These are phyloP conservation scores for Podospora sp. DNA, from an alignment of 495 filamentous ascomycete species.

Conservation along the genomic window DNA sequence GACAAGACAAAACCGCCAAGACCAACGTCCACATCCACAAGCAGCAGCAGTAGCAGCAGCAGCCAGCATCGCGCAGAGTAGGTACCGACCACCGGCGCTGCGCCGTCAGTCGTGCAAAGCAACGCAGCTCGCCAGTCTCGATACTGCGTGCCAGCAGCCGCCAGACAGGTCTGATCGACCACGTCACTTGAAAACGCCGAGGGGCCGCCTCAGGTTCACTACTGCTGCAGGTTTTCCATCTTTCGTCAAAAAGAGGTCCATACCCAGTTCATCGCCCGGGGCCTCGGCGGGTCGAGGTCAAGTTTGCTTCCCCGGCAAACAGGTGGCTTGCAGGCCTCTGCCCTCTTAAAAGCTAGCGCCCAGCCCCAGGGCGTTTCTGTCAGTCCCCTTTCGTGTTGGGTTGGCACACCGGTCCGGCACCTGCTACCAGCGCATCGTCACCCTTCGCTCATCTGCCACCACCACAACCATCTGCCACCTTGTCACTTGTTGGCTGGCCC, in stretches of 20 bases:
- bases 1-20: conserved; percentile 1
- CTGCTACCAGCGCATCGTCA: conserved; percentile 9
- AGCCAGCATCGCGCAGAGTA: too few relatives aligned
- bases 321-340: conserved; percentile 27
- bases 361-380: neutral
- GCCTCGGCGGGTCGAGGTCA: conserved; percentile 7
- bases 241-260: neutral
- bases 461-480: conserved; percentile 7
- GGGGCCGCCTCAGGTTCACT: neutral
- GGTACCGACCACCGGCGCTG: neutral
- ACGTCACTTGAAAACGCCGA: neutral
- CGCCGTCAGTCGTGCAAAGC: neutral
- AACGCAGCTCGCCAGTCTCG: neutral
- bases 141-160: neutral
- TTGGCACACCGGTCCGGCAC: conserved; percentile 14
- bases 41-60: neutral
- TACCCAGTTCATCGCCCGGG: neutral
- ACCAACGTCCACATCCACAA: neutral
- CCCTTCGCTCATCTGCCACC: conserved; percentile 15
- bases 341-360: conserved; percentile 8
- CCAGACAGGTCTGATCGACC: neutral
- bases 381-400: conserved; percentile 22
- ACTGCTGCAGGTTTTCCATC: neutral
- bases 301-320: conserved; percentile 22
- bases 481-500: conserved; percentile 1